Percentiles rank a stretch among this genome's conserved stretches.
Conservation (phyloP, 139 green algal genomes). For the Coelastrella sp. region DNA sequence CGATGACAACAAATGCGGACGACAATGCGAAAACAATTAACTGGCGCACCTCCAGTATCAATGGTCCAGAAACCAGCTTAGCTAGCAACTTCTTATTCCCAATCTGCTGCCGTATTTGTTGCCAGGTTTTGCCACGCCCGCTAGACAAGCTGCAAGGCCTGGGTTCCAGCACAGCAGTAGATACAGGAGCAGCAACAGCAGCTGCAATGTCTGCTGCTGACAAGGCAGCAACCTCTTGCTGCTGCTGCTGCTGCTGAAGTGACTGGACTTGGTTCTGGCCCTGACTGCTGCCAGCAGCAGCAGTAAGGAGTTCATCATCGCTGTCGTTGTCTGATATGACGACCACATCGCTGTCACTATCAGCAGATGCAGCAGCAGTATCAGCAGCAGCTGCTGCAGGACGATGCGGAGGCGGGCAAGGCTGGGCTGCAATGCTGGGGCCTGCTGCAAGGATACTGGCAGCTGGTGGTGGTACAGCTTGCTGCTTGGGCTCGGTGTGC, state of each 20-base stretch:
- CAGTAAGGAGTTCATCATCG: neutral
- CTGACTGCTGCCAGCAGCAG: neutral
- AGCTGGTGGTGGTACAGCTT: neutral
- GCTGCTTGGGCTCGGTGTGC: neutral
- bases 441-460: neutral
- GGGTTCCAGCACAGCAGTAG: neutral
- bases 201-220: neutral
- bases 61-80: neutral
- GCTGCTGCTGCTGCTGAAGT: conserved; percentile 11
- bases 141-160: neutral
- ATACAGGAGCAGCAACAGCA: neutral
- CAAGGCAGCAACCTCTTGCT: neutral
- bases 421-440: neutral
- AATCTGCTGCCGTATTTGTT: neutral
- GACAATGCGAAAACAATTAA: no score
- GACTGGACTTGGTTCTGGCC: neutral
- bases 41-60: neutral
- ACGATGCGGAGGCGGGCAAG: neutral
- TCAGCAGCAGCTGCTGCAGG: neutral
- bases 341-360: neutral
- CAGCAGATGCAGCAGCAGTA: neutral
- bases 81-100: neutral
- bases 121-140: neutral
- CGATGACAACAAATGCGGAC: no score
- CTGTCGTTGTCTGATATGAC: neutral